Evolutionary conservation across 148 eudicot species (phyloP).

Genomic region (Rhododendron simsii): DNA sequence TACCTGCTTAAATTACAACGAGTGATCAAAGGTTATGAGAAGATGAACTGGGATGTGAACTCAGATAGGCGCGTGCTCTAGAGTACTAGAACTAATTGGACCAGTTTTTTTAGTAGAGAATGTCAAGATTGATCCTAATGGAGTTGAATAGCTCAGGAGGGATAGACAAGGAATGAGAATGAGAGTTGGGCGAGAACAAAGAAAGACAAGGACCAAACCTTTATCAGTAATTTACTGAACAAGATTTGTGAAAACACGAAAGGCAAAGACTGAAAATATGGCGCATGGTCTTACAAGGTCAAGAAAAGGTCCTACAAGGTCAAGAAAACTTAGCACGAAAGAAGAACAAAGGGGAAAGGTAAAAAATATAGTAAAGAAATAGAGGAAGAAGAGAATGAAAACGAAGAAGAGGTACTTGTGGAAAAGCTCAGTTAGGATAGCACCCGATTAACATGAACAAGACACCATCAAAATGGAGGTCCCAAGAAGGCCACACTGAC

Average conservation of each 20-base stretch:
- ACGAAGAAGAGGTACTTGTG: not conserved
- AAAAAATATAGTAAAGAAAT: not conserved
- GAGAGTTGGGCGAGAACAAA: conserved; percentile 29
- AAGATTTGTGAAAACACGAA: conserved; percentile 6
- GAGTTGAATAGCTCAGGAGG: conserved; percentile 50
- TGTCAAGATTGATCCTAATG: not conserved
- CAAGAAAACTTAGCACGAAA: conserved; percentile 31
- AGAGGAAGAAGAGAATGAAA: conserved; percentile 3
- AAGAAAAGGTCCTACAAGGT: conserved; percentile 81
- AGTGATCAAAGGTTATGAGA: not conserved
- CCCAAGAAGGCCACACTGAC: not conserved
- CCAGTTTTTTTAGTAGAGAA: not conserved
- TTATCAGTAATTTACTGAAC: conserved; percentile 8
- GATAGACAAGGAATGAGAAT: conserved; percentile 65
- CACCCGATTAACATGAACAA: conserved; percentile 34
- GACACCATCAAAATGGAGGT: not conserved
- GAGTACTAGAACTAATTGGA: not conserved
- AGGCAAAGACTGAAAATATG: not conserved
- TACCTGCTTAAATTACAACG: no score
- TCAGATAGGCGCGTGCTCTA: no score
- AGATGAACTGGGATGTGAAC: not conserved
- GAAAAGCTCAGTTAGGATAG: conserved; percentile 66
- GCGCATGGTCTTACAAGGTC: conserved; percentile 56
- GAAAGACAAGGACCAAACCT: not conserved
- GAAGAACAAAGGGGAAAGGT: conserved; percentile 21